Base-by-base conservation (phyloP, 192 early-diverging fungal species). In the Coemansia sp. region DNA sequence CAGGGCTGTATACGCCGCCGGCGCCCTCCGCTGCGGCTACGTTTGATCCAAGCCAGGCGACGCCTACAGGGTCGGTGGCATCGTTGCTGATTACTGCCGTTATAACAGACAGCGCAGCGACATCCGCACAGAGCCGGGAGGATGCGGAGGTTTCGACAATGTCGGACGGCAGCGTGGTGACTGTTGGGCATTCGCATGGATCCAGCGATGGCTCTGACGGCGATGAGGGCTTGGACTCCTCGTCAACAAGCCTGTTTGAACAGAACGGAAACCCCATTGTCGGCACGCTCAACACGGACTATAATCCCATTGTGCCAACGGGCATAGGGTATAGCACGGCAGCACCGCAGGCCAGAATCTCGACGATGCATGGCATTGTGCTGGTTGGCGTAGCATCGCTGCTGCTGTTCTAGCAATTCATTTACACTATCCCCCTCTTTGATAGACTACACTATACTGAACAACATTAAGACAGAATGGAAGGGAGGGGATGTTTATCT, bases 231-330 rank as follows among this genome's bases (percentile, higher is more conserved):
- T 66, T 74, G 34, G 72, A 74, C 33, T 35, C 30, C n/a, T n/a
- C n/a, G n/a, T n/a, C 51, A 21, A 39, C 34, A 10, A 39, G n/a
- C 30, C 15, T 33, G 5, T 58, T 43, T 36, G 4, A 45, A 60
- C 78, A 81, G 67, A 69, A 66, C 51, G 78, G 78, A 15, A 81
- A 81, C 58, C 78, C 78, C 1, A 61, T 81, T 24, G 73, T 75
- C 16, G 73, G 78, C n/a, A 43, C 38, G 18, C 23, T 76, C 24
- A 71, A 70, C 45, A 69, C 63, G 23, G 45, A 58, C 41, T 57
- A 59, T n/a, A 59, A 51, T 23, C 78, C 69, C 0, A 73, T 81
- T 9, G 56, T 64, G 18, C 78, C 78, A 20, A 69, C 63, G 35
- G 78, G 78, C 6, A 66, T 59, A 12, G 78, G 78, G 14, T 81